A percentile compares a stretch with the other conserved stretches of the same genome.
These are phyloP conservation scores for Pilaira anomala DNA, from an alignment of 192 early-diverging fungal genomes.

Conservation along the genomic window DNA sequence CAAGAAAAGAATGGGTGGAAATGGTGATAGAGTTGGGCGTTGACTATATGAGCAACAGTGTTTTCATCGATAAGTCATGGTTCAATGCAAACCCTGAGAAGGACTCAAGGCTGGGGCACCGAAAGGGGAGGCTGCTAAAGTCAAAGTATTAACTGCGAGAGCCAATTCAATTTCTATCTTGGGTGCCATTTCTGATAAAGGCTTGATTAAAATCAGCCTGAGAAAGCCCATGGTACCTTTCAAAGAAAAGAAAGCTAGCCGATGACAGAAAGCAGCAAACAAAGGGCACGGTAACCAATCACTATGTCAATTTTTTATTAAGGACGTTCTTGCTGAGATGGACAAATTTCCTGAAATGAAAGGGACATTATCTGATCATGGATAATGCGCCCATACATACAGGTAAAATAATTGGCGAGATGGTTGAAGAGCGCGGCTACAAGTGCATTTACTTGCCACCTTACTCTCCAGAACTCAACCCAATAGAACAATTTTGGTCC, in stretches of 20 bases:
- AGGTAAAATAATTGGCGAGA: too few relatives aligned
- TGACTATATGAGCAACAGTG: constrained; percentile 17
- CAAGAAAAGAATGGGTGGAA: constrained; percentile 12
- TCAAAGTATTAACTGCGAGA: background rate
- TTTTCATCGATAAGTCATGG: constrained; percentile 19
- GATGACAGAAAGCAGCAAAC: background rate
- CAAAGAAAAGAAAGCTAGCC: constrained; percentile 6
- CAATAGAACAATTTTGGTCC: too few relatives aligned
- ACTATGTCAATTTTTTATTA: too few relatives aligned
- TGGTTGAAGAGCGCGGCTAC: too few relatives aligned
- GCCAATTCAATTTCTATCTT: constrained; percentile 6
- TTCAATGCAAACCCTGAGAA: constrained; percentile 20
- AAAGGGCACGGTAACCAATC: background rate
- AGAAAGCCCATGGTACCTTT: background rate
- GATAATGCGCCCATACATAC: too few relatives aligned
- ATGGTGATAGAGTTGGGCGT: background rate
- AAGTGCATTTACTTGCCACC: too few relatives aligned
- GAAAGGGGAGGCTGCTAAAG: background rate
- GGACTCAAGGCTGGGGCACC: background rate
- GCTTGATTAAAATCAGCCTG: constrained; percentile 1
- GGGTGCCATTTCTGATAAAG: constrained; percentile 9
- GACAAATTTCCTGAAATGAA: too few relatives aligned
- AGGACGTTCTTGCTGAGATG: too few relatives aligned
- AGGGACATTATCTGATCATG: too few relatives aligned
- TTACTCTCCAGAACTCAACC: too few relatives aligned